Evolutionary conservation across 1,284 basidiomycete species (phyloP).

Genomic region (Gymnopus androsaceus): DNA sequence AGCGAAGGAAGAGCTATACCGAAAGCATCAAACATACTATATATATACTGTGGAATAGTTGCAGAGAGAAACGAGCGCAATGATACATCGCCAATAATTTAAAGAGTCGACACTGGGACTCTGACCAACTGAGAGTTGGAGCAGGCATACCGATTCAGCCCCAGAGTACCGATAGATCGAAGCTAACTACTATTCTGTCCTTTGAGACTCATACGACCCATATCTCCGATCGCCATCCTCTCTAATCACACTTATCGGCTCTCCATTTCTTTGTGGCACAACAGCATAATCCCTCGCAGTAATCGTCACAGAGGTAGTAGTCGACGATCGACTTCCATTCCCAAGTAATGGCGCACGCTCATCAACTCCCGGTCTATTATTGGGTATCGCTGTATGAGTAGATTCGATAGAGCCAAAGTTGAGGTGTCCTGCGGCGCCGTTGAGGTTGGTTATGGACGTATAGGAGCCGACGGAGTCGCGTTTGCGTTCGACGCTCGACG

Average conservation of each 20-base stretch:
- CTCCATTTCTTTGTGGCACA: neutral
- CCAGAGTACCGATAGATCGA: too few relatives aligned
- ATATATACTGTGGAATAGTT: too few relatives aligned
- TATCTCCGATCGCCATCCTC: too few relatives aligned
- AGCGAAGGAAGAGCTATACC: too few relatives aligned
- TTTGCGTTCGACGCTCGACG: conserved; percentile 33
- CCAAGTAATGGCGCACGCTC: conserved; percentile 2
- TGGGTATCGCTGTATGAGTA: neutral
- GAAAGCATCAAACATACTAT: neutral
- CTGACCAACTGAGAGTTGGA: too few relatives aligned
- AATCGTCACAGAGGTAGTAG: neutral
- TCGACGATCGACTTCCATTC: neutral
- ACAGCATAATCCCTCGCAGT: neutral
- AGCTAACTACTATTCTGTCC: too few relatives aligned
- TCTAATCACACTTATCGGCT: too few relatives aligned
- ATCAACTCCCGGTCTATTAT: neutral
- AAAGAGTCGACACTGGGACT: too few relatives aligned
- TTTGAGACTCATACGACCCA: too few relatives aligned
- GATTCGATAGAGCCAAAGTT: conserved; percentile 1
- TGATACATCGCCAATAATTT: too few relatives aligned
- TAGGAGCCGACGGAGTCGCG: conserved; percentile 16
- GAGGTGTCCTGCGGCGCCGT: neutral
- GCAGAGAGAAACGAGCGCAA: too few relatives aligned
- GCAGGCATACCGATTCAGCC: too few relatives aligned
- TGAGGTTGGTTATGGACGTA: conserved; percentile 6